These are phyloP conservation scores for Chloroidium sp. DNA, from an alignment of 163 green algal genomes.

Conservation along the genomic window DNA sequence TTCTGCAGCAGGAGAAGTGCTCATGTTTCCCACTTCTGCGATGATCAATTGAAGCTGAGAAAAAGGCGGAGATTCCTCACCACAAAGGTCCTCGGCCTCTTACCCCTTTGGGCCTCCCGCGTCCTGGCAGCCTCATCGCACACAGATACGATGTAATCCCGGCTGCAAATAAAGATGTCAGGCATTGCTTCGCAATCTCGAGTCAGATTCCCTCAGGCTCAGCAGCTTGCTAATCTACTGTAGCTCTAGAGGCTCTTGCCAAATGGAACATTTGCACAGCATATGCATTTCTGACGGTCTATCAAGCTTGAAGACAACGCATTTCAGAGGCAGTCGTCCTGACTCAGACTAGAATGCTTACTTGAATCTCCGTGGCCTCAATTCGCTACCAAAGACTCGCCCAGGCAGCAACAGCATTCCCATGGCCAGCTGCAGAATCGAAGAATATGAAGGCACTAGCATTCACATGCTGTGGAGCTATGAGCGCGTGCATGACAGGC, in stretches of 20 bases:
- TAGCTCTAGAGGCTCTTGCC: no score
- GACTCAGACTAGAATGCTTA: conserved; percentile 6
- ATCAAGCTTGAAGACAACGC: no score
- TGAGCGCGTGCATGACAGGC: not conserved
- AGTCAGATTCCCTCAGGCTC: not conserved
- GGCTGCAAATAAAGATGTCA: conserved; percentile 14
- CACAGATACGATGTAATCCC: conserved; percentile 32
- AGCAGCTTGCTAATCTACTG: no score
- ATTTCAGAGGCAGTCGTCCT: not conserved
- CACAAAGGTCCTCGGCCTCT: conserved; percentile 20
- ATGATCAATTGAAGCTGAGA: not conserved
- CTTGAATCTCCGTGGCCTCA: conserved; percentile 32
- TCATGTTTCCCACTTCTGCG: not conserved
- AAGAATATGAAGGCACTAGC: not conserved
- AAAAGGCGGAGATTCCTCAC: conserved; percentile 14
- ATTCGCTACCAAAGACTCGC: conserved; percentile 30
- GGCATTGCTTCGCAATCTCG: not conserved
- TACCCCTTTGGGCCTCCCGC: conserved; percentile 20
- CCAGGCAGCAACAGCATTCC: conserved; percentile 23
- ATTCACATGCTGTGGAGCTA: not conserved
- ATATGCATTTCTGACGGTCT: no score
- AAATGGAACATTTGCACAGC: no score
- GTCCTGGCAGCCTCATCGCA: conserved; percentile 28
- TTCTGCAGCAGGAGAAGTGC: not conserved
- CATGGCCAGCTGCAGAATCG: conserved; percentile 27